These are phyloP conservation scores for Micromonas commoda DNA, from an alignment of 139 green algal species.

Conservation along the genomic window DNA sequence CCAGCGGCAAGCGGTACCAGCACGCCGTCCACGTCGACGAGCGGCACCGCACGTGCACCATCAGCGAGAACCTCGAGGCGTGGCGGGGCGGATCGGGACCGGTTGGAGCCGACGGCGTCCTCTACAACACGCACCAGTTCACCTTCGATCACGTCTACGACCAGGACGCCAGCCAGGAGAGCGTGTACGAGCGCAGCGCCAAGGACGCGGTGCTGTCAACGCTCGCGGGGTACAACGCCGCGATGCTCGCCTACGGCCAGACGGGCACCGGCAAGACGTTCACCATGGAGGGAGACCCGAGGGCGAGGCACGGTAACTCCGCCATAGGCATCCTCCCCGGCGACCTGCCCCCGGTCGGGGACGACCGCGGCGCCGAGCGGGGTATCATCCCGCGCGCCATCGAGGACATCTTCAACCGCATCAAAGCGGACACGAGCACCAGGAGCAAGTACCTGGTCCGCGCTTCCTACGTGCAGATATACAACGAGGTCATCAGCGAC, in stretches of 20 bases:
- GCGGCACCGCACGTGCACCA: neutral
- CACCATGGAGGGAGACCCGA: conserved; percentile 35
- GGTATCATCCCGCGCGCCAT: conserved; percentile 90
- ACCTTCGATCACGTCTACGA: conserved; percentile 89
- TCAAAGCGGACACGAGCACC: conserved; percentile 66
- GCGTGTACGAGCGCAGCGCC: conserved; percentile 72
- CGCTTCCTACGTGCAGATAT: conserved; percentile 89
- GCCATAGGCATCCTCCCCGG: neutral
- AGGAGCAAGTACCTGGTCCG: conserved; percentile 87
- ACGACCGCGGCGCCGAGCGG: conserved; percentile 15
- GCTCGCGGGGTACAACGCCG: conserved; percentile 46
- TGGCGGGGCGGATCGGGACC: neutral
- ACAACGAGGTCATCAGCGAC: conserved; percentile 94
- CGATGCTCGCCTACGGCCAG: conserved; percentile 42
- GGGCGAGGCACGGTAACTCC: neutral
- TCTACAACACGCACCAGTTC: conserved; percentile 47
- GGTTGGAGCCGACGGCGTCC: neutral
- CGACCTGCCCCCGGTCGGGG: neutral
- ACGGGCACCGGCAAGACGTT: conserved; percentile 42
- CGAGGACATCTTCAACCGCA: conserved; percentile 88
- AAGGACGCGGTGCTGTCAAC: conserved; percentile 68
- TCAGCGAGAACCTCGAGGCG: conserved; percentile 7
- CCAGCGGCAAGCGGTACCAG: conserved; percentile 20
- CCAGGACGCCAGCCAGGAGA: conserved; percentile 60
- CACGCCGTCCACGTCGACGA: conserved; percentile 6